These are phyloP conservation scores for Vanrija sp. DNA, from an alignment of 1,284 basidiomycete species.

Conservation along the genomic window DNA sequence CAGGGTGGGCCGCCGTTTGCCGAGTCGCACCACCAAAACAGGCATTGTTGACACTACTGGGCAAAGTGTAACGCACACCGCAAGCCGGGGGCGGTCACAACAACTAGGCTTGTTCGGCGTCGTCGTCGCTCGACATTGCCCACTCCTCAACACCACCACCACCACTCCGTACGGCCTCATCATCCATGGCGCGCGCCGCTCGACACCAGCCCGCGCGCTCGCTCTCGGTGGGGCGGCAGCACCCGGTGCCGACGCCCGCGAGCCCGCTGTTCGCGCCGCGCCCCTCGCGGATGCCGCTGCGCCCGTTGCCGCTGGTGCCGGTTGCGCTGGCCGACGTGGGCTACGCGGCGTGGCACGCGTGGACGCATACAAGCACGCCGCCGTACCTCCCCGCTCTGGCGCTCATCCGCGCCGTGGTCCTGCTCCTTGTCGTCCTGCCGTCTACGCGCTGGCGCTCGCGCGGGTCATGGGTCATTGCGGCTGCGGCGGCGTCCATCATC, in stretches of 20 bases:
- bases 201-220: background rate
- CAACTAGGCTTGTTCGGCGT: too few species aligned
- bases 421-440: background rate
- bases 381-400: background rate
- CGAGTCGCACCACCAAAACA: too few species aligned
- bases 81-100: too few species aligned
- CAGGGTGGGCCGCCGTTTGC: too few species aligned
- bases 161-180: too few species aligned
- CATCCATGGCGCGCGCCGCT: too few species aligned
- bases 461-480: slow-evolving; percentile 4
- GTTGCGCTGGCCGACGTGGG: slow-evolving; percentile 3
- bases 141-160: too few species aligned
- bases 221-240: too few species aligned
- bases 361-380: background rate
- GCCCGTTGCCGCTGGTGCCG: slow-evolving; percentile 9
- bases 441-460: slow-evolving; percentile 6
- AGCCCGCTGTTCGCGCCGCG: background rate
- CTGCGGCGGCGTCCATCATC: slow-evolving; percentile 3
- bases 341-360: background rate
- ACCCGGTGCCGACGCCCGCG: background rate
- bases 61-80: too few species aligned
- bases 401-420: background rate
- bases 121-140: too few species aligned
- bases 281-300: background rate
- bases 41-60: too few species aligned